Base-by-base conservation (phyloP, 2,329 filamentous ascomycete genomes). In the Zasmidium angulare region DNA sequence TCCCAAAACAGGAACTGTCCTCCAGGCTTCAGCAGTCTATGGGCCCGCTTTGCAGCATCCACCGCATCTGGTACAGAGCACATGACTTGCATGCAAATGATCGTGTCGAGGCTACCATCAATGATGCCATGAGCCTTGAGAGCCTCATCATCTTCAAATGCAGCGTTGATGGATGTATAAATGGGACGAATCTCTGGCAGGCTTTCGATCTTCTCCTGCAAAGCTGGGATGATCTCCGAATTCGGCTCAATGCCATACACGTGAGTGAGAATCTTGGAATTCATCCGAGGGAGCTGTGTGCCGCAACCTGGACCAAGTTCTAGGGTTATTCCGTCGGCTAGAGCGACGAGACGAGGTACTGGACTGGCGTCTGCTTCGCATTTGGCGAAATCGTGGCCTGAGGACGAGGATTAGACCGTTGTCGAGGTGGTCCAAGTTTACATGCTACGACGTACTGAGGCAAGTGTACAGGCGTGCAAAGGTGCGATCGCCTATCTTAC, bases 31-130 rank as follows among this genome's bases (percentile, higher is more conserved):
- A 60, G 26, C 17, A 60, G 47, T 20, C 21, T 49, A 20, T 57
- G 55, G 2, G 52, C 52, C 24, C 23, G 9, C 31, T 36, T 46
- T 31, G 50, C 53, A 11, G 48, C 53, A 14, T 20, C 31, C 10
- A 19, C 46, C 10, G 54, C 36, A 46, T 60, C 26, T 10, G 21
- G 40, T 4, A 60, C 58, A 4, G 58, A 60, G 26, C 58, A 60
- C 20, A 60, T 31, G 3, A 60, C 58, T 31, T 60, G 58, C 58
- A 60, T 60, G 46, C 58, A 60, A 1, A 60, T 54, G 9, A 60
- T 26, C 19, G 58, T 47, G 24, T 60, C 58, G 20, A 60, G 43
- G 19, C 46, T 60, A 17, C 31, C 53, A 11, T n/a, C 36, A n/a
- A 46, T 24, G 40, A 56, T 46, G 2, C 58, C 58, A 17, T 56